A percentile compares a stretch with the other conserved stretches of the same genome.
These are phyloP conservation scores for Fagopyrum esculentum DNA, from an alignment of 148 eudicot species.

Conservation along the genomic window DNA sequence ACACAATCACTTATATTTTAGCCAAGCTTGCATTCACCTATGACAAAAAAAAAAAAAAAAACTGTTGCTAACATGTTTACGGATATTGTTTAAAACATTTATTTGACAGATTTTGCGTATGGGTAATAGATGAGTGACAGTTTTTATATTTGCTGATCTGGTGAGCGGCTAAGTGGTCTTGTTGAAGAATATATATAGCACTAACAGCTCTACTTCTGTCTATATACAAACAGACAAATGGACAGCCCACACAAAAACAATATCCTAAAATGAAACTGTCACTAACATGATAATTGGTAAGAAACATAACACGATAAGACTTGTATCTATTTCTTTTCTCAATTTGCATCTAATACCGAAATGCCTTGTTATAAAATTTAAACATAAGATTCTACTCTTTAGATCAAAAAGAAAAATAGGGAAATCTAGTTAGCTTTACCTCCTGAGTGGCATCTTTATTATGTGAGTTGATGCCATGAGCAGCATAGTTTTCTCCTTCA, in stretches of 20 bases:
- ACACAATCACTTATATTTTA: not conserved
- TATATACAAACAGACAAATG: not conserved
- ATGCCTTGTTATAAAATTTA: not conserved
- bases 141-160: not conserved
- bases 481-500: conserved; percentile 25
- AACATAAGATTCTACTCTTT: not conserved
- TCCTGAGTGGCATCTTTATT: conserved; percentile 59
- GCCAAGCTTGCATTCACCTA: not conserved
- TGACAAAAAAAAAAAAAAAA: too few species aligned
- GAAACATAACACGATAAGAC: not conserved
- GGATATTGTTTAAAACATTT: not conserved
- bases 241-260: not conserved
- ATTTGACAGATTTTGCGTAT: not conserved
- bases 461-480: conserved; percentile 60
- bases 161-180: not conserved
- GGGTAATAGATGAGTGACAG: not conserved
- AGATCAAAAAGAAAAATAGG: not conserved
- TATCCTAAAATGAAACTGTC: not conserved
- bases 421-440: conserved; percentile 29
- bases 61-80: not conserved
- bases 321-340: not conserved
- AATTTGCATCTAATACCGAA: not conserved
- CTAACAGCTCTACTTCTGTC: not conserved
- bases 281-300: not conserved
- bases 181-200: not conserved